phyloP scores from a whole-genome alignment of 2,329 filamentous ascomycete genomes.

The Ophiocordyceps camponoti-floridani region DNA sequence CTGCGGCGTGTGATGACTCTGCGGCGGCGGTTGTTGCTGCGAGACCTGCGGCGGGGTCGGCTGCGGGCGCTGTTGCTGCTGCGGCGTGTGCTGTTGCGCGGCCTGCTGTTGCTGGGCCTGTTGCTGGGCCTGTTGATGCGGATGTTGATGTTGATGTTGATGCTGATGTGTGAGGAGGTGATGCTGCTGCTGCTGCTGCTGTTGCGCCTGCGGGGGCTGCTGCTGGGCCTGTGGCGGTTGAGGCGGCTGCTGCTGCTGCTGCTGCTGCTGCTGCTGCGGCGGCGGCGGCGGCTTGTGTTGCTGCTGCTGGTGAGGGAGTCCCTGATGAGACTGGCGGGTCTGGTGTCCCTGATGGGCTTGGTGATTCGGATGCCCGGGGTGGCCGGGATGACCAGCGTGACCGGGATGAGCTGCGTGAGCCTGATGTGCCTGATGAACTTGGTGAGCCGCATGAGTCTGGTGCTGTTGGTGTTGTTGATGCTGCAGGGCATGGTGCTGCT shows the following conservation, averaged over 20 bases:
- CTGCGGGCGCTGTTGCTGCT: slow-evolving; percentile 5
- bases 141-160: slow-evolving; percentile 5
- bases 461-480: slow-evolving; percentile 11
- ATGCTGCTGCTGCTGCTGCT: slow-evolving; percentile 12
- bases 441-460: slow-evolving; percentile 6
- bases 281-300: slow-evolving; percentile 12
- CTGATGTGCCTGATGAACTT: slow-evolving; percentile 10
- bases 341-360: slow-evolving; percentile 5
- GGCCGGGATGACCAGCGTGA: slow-evolving; percentile 7
- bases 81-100: slow-evolving; percentile 9
- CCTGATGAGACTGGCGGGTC: slow-evolving; percentile 7
- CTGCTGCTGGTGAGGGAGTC: slow-evolving; percentile 9
- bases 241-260: slow-evolving; percentile 5
- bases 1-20: slow-evolving; percentile 8
- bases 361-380: slow-evolving; percentile 4
- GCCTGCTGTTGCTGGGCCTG: slow-evolving; percentile 7
- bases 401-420: slow-evolving; percentile 4
- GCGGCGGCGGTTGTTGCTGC: slow-evolving; percentile 10
- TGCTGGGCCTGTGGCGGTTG: slow-evolving; percentile 9
- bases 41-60: slow-evolving; percentile 8
- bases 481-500: slow-evolving; percentile 13
- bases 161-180: slow-evolving; percentile 6
- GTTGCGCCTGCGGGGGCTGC: slow-evolving; percentile 1
- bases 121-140: slow-evolving; percentile 9
- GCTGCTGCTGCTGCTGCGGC: slow-evolving; percentile 10